Percentiles rank a stretch among this genome's conserved stretches.
These are phyloP conservation scores for Venturia pyrina DNA, from an alignment of 2,329 filamentous ascomycete genomes.

Conservation along the genomic window DNA sequence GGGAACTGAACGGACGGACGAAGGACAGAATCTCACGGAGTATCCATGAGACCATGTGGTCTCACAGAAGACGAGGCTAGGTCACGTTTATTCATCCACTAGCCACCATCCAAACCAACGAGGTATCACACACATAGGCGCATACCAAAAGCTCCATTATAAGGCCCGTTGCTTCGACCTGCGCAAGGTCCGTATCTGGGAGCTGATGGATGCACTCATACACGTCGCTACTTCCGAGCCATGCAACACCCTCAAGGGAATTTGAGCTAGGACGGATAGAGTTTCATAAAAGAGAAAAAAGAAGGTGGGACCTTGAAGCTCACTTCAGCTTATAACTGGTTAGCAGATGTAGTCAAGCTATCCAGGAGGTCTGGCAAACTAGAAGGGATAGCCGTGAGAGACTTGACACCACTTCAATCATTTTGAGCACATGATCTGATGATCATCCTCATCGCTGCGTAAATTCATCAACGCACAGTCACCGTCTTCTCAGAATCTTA, in stretches of 20 bases:
- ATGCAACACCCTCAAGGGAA: background rate
- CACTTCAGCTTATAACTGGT: background rate
- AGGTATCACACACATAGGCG: background rate
- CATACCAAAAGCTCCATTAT: background rate
- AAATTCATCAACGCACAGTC: background rate
- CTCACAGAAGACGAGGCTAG: background rate
- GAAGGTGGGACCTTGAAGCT: background rate
- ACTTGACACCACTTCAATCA: background rate
- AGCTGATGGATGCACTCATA: background rate
- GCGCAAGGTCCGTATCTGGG: background rate
- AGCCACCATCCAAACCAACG: background rate
- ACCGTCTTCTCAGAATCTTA: background rate
- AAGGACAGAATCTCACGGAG: background rate
- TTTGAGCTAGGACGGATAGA: background rate
- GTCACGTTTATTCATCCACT: background rate
- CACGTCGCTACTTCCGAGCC: background rate
- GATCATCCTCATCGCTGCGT: background rate
- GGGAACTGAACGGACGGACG: conserved; percentile 52
- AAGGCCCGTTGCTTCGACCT: background rate
- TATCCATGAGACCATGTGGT: background rate
- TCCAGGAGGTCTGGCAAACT: background rate
- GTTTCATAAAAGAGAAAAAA: background rate
- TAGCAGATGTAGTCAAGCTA: background rate
- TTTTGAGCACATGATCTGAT: background rate
- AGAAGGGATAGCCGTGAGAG: background rate